Evolutionary conservation across 2,329 filamentous ascomycete genomes (phyloP), one percentile per base, ranked within the genome.

Genomic region (Bipolaris oryzae): DNA sequence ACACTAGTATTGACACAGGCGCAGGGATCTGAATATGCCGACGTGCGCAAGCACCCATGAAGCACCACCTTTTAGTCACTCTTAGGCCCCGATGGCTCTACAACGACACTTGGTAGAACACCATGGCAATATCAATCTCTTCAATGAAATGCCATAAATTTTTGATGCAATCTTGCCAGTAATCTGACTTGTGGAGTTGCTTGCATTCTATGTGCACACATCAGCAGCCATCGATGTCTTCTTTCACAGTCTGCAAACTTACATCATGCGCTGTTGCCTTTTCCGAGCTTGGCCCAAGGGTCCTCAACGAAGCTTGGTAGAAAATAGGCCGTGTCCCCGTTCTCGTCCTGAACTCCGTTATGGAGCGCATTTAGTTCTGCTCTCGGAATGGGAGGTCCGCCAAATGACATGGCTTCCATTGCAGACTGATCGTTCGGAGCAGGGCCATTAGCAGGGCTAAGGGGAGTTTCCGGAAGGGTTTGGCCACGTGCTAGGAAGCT

Each of bases 311-410:
- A 90, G 55, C 80, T 82, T 0, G 85, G 83, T 56, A 90, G 84
- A 73, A 91, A 92, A 73, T 90, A 91, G 34, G 81, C 86, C 37
- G 82, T 77, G 74, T 88, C 90, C 79, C 88, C 90, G 1, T 75
- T 76, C 56, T 78, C 75, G 59, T 81, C 79, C 48, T 73, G 74
- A 35, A 81, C 73, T 3, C 78, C 77, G 28, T 69, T 64, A 11
- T 73, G 65, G n/a, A 80, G 62, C 25, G 73, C 73, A 46, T 76
- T 68, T 20, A 80, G 58, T 38, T 75, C 71, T 15, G 57, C 57
- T 18, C 59, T 66, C 11, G 71, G 53, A 15, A 75, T 64, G 1
- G 66, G 4, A 11, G 62, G 59, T 5, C 72, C 72, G 5, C 72
- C 72, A 34, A 74, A 75, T 1, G 71, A 73, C 6, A 74, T 18